Base-by-base conservation (phyloP, 1,139 yeast species). In the Lodderomyces orthopsilosis region DNA sequence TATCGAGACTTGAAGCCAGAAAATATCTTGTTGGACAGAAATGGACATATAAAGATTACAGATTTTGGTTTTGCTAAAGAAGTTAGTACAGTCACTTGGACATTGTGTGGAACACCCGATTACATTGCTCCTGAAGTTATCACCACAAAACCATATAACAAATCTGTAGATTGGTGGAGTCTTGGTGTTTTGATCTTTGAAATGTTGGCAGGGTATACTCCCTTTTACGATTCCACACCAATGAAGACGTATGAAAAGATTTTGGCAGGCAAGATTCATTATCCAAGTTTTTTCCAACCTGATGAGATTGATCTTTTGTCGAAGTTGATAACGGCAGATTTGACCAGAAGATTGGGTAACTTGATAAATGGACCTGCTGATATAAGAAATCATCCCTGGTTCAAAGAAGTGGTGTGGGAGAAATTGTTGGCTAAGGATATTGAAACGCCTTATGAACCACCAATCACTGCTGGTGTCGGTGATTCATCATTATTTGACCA, bases 111-210 rank as follows among this genome's bases (percentile, higher is more conserved):
- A 39, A 79, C 84, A 0, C 84, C 84, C 0, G 84, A 79, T 59
- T 79, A 79, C 56, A 79, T 79, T 45, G 84, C 84, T 0, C 84
- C 84, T 1, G 84, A 79, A 58, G 83, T 79, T 34, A 77, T 79
- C 42, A 76, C 83, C 12, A 77, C 82, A 33, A 79, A 79, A 54
- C 82, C 83, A 2, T 79, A 79, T 57, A 79, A 79, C 56, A 77
- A 78, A 53, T 76, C 82, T 2, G 83, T 79, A 12, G 84, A 79
- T 58, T 79, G 83, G 83, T 79, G 84, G 84, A 75, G 81, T 2
- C 69, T 79, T 52, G 84, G 84, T 14, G 78, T 79, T 10, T 64
- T 79, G 45, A 78, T 79, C 38, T 79, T 71, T 55, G 84, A 79
- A 59, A 79, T 79, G 84, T 65, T 79, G 54, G 77, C 82, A 10